These are phyloP conservation scores for Adenanthera pavonina DNA, from an alignment of 306 rosid species.

Conservation along the genomic window DNA sequence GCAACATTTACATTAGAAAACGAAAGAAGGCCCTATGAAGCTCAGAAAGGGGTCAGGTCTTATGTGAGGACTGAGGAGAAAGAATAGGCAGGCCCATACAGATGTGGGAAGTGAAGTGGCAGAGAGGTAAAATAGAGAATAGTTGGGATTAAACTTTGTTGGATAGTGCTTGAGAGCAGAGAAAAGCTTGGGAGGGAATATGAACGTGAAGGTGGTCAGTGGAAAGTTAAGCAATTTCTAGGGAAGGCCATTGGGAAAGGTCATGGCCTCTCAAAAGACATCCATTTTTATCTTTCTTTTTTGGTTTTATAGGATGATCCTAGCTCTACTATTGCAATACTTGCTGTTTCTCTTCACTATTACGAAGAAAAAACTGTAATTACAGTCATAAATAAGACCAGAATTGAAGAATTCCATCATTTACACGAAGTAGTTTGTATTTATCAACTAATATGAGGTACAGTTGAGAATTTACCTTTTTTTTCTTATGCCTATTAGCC, in stretches of 20 bases:
- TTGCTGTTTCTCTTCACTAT: background rate
- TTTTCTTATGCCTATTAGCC: background rate
- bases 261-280: background rate
- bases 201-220: background rate
- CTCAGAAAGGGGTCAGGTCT: background rate
- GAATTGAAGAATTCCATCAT: background rate
- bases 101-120: background rate
- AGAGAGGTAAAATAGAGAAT: background rate
- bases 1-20: background rate
- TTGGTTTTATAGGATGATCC: background rate
- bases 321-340: background rate
- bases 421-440: background rate
- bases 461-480: background rate
- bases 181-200: no score
- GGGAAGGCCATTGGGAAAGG: background rate
- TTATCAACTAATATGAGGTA: background rate
- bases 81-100: background rate
- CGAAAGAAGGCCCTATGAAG: background rate
- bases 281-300: background rate
- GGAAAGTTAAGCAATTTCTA: background rate
- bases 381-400: background rate
- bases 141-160: background rate
- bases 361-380: background rate
- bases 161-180: no score
- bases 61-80: background rate